Base-by-base conservation (phyloP, 2,329 filamentous ascomycete genomes). In the Penicillium verrucosum region DNA sequence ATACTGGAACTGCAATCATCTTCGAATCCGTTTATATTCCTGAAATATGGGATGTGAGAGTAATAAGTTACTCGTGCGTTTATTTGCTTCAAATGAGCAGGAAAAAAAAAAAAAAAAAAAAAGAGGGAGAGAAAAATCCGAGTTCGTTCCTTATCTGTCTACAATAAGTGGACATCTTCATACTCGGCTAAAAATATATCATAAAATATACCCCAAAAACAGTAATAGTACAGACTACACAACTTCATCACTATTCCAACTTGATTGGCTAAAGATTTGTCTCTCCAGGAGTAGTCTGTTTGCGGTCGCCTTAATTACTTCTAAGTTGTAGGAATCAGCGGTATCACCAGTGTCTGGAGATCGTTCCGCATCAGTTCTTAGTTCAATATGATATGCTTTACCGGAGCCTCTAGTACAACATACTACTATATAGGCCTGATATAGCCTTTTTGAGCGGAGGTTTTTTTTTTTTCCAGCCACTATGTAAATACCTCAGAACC, bases 151-250 rank as follows among this genome's bases (percentile, higher is more conserved):
- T 49, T n/a, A 25, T 43, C 18, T 43, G 18, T 34, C 16, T 37
- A 49, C 30, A 25, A n/a, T 14, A 2, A 2, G 29, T 38, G 23
- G 23, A 37, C n/a, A 38, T 38, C 46, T 38, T 29, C 32, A 49
- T 18, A 49, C 46, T 49, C 46, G 46, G 46, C 46, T 38, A 49
- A 38, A 49, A 49, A 49, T 34, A 36, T 46, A 46, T 34, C 29
- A 46, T 25, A 4, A 18, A 49, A 49, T 21, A 21, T 18, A 18
- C 11, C 16, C 27, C 18, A 3, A 14, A 44, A 36, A 8, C 8
- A 30, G 16, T 5, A 21, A 21, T 3, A 21, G 21, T 21, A n/a
- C 3, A 5, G 18, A 25, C 9, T 30, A 40, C 14, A 11, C 10
- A 30, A n/a, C 7, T 42, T n/a, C 9, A 34, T n/a, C 1, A 3